These are phyloP conservation scores for Rhizopus arrhizus DNA, from an alignment of 371 early-diverging fungal species.

Conservation along the genomic window DNA sequence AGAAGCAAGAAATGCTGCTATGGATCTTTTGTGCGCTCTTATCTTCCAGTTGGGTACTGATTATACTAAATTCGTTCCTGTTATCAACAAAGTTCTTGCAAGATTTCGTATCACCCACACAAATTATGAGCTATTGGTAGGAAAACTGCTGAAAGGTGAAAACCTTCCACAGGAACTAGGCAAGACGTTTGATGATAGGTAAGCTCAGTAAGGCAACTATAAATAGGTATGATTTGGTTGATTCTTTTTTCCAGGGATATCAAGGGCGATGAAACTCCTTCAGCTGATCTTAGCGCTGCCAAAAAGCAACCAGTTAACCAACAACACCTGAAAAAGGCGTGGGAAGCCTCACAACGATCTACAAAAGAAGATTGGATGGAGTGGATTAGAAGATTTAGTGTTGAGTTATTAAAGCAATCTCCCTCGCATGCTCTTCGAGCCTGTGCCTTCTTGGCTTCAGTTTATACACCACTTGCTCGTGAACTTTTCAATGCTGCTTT, in stretches of 20 bases:
- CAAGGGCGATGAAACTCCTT: constrained; percentile 54
- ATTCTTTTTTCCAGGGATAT: constrained; percentile 23
- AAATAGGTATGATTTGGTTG: no score
- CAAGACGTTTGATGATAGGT: constrained; percentile 41
- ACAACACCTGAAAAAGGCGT: constrained; percentile 84
- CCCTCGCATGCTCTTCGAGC: constrained; percentile 95
- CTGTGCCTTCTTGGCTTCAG: constrained; percentile 82
- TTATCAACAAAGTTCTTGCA: constrained; percentile 75
- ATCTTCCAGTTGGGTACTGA: constrained; percentile 87
- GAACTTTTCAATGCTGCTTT: constrained; percentile 97
- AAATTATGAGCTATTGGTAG: constrained; percentile 72
- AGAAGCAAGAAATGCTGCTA: constrained; percentile 70
- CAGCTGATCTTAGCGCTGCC: constrained; percentile 55
- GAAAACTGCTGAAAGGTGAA: constrained; percentile 78
- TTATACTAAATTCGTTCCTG: constrained; percentile 89
- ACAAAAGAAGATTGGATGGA: constrained; percentile 96
- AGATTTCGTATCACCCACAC: constrained; percentile 69
- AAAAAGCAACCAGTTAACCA: constrained; percentile 88
- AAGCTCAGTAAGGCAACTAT: no score
- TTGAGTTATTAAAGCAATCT: constrained; percentile 94
- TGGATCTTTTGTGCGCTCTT: constrained; percentile 85
- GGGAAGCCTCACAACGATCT: constrained; percentile 90
- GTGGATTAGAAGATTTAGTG: constrained; percentile 91
- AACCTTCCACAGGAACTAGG: constrained; percentile 74
- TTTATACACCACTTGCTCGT: constrained; percentile 82